phyloP scores from a whole-genome alignment of 208 protist genomes.

The Wallacemonas sp. region DNA sequence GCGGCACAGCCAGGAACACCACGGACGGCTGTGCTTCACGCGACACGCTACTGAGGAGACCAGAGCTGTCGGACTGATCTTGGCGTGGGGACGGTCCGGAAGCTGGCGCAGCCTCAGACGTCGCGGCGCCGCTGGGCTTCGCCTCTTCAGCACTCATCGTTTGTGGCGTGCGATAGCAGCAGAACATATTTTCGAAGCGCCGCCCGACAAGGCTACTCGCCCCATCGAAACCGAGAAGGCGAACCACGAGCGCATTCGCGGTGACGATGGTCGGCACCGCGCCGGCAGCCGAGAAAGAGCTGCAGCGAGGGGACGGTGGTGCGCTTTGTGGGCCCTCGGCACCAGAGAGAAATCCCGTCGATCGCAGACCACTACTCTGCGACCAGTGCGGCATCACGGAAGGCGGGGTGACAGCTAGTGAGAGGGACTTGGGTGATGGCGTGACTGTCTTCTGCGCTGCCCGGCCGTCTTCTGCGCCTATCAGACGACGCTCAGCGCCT shows the following conservation, averaged over 20 bases:
- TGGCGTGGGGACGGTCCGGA: no score
- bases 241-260: conserved; percentile 21
- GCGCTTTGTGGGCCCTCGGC: background rate
- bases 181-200: conserved; percentile 21
- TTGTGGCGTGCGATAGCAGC: conserved; percentile 14
- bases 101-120: conserved; percentile 3
- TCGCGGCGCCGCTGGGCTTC: background rate
- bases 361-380: no score
- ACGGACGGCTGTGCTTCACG: conserved; percentile 4
- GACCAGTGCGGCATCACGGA: no score
- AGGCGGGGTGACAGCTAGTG: no score
- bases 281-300: background rate
- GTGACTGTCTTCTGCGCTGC: no score
- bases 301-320: background rate
- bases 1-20: background rate
- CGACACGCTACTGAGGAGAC: background rate
- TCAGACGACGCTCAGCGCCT: no score
- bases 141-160: background rate
- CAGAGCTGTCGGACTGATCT: background rate
- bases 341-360: no score
- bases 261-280: conserved; percentile 1
- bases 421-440: no score
- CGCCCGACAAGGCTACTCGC: conserved; percentile 11
- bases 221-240: conserved; percentile 16
- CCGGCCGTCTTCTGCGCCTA: no score